Conservation (phyloP, 768 basidiomycete species). For the Collybiopsis confluens region DNA sequence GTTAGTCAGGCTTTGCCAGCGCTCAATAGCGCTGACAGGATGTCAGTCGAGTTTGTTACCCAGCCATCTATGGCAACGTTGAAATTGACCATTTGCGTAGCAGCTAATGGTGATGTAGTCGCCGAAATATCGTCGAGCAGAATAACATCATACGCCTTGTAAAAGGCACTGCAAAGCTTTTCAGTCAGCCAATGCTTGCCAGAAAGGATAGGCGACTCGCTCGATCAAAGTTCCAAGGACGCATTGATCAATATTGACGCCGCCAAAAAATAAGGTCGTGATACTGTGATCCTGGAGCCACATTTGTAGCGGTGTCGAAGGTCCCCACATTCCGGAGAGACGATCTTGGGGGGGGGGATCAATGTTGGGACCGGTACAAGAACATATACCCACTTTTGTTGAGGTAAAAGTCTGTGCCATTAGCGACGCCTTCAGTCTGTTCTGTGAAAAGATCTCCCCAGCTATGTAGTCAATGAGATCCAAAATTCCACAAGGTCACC, state of each 20-base stretch:
- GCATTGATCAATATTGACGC: slow-evolving; percentile 31
- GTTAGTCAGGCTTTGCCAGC: no score
- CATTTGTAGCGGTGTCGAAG: slow-evolving; percentile 28
- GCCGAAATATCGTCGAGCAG: slow-evolving; percentile 29
- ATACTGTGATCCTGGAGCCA: slow-evolving; percentile 29
- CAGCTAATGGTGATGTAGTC: slow-evolving; percentile 24
- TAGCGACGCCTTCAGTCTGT: slow-evolving; percentile 24
- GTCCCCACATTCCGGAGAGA: slow-evolving; percentile 29
- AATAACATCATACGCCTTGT: slow-evolving; percentile 31
- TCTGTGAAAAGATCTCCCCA: slow-evolving; percentile 23
- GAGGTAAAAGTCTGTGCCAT: slow-evolving; percentile 29
- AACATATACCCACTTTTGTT: slow-evolving; percentile 24
- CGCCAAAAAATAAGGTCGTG: slow-evolving; percentile 29
- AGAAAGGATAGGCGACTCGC: slow-evolving; percentile 12
- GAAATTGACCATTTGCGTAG: slow-evolving; percentile 28
- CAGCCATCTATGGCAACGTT: slow-evolving; percentile 25
- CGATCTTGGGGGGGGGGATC: slow-evolving; percentile 17
- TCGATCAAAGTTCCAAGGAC: slow-evolving; percentile 29
- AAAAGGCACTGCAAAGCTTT: slow-evolving; percentile 20
- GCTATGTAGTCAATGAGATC: background rate
- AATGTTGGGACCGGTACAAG: background rate
- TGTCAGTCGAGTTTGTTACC: slow-evolving; percentile 26
- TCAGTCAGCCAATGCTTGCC: background rate
- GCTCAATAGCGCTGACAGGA: slow-evolving; percentile 14
- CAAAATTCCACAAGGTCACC: no score